phyloP scores from a whole-genome alignment of 257 asterid genomes.

The Henckelia pumila region DNA sequence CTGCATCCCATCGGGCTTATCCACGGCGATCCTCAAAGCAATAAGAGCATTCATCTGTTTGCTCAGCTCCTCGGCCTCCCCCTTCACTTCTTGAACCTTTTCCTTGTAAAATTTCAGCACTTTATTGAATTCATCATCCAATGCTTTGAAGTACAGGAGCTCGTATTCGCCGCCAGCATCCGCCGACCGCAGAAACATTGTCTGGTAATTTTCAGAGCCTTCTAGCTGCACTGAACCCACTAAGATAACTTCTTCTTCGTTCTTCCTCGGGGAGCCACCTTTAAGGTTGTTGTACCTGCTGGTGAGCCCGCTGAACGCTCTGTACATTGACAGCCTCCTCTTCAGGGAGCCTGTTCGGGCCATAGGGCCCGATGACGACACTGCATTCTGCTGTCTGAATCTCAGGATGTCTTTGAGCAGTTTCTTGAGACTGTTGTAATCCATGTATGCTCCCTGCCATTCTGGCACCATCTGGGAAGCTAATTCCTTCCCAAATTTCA shows the following conservation, averaged over 20 bases:
- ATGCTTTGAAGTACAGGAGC: constrained; percentile 49
- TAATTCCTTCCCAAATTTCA: constrained; percentile 90
- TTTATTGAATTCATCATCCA: constrained; percentile 73
- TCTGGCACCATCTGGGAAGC: constrained; percentile 85
- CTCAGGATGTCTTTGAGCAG: constrained; percentile 44
- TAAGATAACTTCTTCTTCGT: constrained; percentile 69
- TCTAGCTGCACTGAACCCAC: constrained; percentile 41
- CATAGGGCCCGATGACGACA: constrained; percentile 14
- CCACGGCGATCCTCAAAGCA: constrained; percentile 63
- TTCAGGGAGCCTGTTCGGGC: constrained; percentile 36
- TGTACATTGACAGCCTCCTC: constrained; percentile 63
- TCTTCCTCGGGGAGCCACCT: constrained; percentile 27
- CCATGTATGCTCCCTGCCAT: constrained; percentile 83
- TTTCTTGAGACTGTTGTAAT: constrained; percentile 50
- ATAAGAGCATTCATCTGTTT: constrained; percentile 86
- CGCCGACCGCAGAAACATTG: constrained; percentile 58
- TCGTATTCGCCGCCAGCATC: constrained; percentile 72
- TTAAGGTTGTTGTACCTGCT: constrained; percentile 16
- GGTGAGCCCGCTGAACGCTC: constrained; percentile 77
- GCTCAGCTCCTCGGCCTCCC: constrained; percentile 55
- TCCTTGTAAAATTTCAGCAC: constrained; percentile 50
- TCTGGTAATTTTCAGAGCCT: constrained; percentile 49
- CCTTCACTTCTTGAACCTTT: constrained; percentile 45
- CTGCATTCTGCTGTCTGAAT: constrained; percentile 28
- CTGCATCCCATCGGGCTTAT: constrained; percentile 41